Conservation (phyloP, 2,329 filamentous ascomycete genomes). For the Neonectria sp. region DNA sequence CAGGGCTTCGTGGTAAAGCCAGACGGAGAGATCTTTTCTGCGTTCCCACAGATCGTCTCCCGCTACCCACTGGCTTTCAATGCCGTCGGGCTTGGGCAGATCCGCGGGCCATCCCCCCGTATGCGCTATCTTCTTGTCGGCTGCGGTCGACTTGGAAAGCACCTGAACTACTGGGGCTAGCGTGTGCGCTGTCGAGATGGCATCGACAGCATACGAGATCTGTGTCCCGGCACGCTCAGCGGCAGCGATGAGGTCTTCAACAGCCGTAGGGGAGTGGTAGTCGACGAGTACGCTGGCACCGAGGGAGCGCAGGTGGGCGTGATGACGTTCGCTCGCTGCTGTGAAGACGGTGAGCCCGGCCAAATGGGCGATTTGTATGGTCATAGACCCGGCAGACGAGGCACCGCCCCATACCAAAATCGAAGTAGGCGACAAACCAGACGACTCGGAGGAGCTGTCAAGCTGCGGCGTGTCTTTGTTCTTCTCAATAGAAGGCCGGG, state of each 20-base stretch:
- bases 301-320: conserved; percentile 1
- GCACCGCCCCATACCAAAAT: conserved; percentile 13
- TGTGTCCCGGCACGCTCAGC: neutral
- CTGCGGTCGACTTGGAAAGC: conserved; percentile 5
- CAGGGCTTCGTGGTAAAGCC: conserved; percentile 7
- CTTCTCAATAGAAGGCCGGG: neutral
- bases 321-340: neutral
- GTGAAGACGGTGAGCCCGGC: conserved; percentile 15
- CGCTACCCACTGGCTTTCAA: neutral
- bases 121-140: conserved; percentile 7
- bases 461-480: neutral
- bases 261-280: conserved; percentile 10
- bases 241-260: conserved; percentile 7
- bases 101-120: neutral
- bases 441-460: neutral
- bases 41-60: conserved; percentile 2
- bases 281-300: conserved; percentile 14
- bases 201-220: conserved; percentile 10
- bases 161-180: neutral
- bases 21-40: conserved; percentile 5
- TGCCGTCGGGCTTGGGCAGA: neutral
- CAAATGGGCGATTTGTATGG: conserved; percentile 8
- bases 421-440: neutral
- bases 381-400: conserved; percentile 1
- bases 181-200: neutral